Percentiles rank a stretch among this genome's conserved stretches.
phyloP scores from a whole-genome alignment of 805 yeast genomes.

The Candida namnaoensis region DNA sequence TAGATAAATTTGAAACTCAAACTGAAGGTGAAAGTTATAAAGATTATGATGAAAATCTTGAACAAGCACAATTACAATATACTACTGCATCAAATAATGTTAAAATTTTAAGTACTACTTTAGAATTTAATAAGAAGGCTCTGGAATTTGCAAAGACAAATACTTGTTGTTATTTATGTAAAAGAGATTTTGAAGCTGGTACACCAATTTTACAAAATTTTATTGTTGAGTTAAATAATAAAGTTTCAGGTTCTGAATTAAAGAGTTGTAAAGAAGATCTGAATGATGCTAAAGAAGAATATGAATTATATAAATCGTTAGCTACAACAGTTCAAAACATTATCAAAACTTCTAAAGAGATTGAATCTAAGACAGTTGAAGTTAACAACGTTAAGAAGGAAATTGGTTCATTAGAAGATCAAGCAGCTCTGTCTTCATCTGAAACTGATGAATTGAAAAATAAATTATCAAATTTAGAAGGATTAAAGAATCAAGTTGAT shows the following conservation, averaged over 20 bases:
- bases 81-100: slow-evolving; percentile 53
- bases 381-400: slow-evolving; percentile 7
- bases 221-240: slow-evolving; percentile 19
- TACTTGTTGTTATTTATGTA: slow-evolving; percentile 65
- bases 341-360: not conserved
- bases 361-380: slow-evolving; percentile 1
- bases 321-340: slow-evolving; percentile 18
- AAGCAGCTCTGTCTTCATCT: slow-evolving; percentile 3
- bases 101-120: slow-evolving; percentile 62
- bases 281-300: slow-evolving; percentile 20
- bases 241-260: slow-evolving; percentile 22
- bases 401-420: slow-evolving; percentile 9
- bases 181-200: slow-evolving; percentile 46
- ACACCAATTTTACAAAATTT: slow-evolving; percentile 16
- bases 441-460: slow-evolving; percentile 3
- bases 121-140: slow-evolving; percentile 64
- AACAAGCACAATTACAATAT: slow-evolving; percentile 54
- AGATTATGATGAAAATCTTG: slow-evolving; percentile 39
- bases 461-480: slow-evolving; percentile 3
- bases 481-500: slow-evolving; percentile 17
- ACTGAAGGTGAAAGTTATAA: slow-evolving; percentile 30
- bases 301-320: slow-evolving; percentile 19
- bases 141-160: slow-evolving; percentile 47
- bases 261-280: slow-evolving; percentile 24
- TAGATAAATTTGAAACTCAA: slow-evolving; percentile 6